Percentiles rank a stretch among this genome's conserved stretches.
Conservation (phyloP, 768 basidiomycete genomes). For the Pleurotus djamor region DNA sequence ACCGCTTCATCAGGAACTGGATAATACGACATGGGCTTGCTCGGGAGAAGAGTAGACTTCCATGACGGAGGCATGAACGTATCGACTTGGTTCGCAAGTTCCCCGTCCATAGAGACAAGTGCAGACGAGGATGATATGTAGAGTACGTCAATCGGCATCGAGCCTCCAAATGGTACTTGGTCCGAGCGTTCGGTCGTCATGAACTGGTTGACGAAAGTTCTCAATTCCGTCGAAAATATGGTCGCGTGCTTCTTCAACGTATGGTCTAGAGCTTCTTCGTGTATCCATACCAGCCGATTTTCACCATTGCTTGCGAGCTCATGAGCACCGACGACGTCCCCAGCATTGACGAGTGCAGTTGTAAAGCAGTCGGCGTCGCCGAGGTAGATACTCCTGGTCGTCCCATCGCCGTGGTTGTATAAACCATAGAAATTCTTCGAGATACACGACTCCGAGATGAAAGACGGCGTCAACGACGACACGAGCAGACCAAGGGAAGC, state of each 20-base stretch:
- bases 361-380: conserved; percentile 38
- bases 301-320: conserved; percentile 19
- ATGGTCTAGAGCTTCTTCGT: conserved; percentile 50
- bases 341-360: conserved; percentile 15
- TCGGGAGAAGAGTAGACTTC: conserved; percentile 65
- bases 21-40: conserved; percentile 39
- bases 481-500: conserved; percentile 28
- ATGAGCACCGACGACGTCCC: conserved; percentile 13
- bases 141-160: conserved; percentile 31
- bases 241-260: conserved; percentile 31
- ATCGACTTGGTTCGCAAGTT: conserved; percentile 47
- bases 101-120: conserved; percentile 45
- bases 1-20: conserved; percentile 59
- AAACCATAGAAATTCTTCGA: conserved; percentile 53
- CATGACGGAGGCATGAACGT: conserved; percentile 69
- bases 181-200: background rate
- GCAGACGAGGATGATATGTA: conserved; percentile 40
- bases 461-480: conserved; percentile 37
- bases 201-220: conserved; percentile 29
- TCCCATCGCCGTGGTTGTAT: conserved; percentile 35
- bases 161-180: background rate
- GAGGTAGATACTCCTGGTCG: conserved; percentile 43
- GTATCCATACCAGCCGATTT: conserved; percentile 57
- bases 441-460: conserved; percentile 46
- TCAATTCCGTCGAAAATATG: conserved; percentile 27